phyloP scores from a whole-genome alignment of 148 eudicot genomes.

The Talinum fruticosum region DNA sequence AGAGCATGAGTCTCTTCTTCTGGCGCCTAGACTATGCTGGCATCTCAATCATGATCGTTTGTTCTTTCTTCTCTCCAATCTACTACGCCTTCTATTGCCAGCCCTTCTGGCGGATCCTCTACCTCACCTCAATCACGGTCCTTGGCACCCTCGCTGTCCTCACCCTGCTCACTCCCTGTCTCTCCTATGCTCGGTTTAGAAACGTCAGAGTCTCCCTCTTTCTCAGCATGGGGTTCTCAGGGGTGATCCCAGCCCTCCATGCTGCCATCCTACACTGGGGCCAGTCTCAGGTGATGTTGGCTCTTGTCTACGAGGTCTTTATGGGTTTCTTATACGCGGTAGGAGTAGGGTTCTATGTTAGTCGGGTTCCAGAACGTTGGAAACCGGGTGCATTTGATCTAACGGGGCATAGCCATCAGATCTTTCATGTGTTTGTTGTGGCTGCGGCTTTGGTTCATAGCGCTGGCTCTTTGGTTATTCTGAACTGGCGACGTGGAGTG shows the following conservation, averaged over 20 bases:
- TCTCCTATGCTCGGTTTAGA: constrained; percentile 55
- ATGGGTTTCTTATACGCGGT: constrained; percentile 65
- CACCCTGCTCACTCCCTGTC: constrained; percentile 68
- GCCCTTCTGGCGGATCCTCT: constrained; percentile 45
- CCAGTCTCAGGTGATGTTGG: constrained; percentile 50
- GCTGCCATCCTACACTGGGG: constrained; percentile 47
- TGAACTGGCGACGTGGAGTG: constrained; percentile 60
- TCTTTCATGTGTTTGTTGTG: constrained; percentile 81
- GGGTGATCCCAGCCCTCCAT: constrained; percentile 73
- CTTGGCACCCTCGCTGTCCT: constrained; percentile 50
- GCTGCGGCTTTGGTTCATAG: constrained; percentile 71
- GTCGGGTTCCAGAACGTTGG: constrained; percentile 78
- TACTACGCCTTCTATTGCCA: constrained; percentile 71
- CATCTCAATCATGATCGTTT: constrained; percentile 82
- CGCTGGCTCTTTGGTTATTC: constrained; percentile 54
- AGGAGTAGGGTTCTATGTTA: constrained; percentile 69
- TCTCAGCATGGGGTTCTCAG: constrained; percentile 84
- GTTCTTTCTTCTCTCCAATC: constrained; percentile 76
- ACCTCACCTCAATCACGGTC: constrained; percentile 60
- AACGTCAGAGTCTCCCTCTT: constrained; percentile 64
- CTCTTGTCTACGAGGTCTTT: constrained; percentile 63
- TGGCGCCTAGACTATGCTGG: constrained; percentile 94
- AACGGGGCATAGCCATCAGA: constrained; percentile 92
- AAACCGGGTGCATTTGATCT: constrained; percentile 81
- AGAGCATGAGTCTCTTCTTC: constrained; percentile 59